Percentiles rank a stretch among this genome's conserved stretches.
Conservation (phyloP, 257 asterid species). For the Solanum pinnatisectum region DNA sequence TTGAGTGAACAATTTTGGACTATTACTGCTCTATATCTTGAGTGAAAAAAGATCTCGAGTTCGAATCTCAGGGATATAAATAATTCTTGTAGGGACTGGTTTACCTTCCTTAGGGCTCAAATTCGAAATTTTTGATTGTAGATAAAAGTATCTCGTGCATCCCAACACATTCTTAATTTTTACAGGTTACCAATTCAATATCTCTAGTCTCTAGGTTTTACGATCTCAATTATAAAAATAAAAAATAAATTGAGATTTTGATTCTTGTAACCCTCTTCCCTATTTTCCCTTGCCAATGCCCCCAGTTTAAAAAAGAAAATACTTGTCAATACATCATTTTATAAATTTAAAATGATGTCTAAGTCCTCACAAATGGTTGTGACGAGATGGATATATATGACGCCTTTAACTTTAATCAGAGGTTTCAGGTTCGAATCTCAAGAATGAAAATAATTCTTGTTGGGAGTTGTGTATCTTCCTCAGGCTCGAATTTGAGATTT, state of each 20-base stretch:
- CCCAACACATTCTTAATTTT: background rate
- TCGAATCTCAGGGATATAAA: background rate
- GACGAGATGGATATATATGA: no score
- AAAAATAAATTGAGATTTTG: no score
- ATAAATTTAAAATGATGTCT: background rate
- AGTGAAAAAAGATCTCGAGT: background rate
- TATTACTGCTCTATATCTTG: no score
- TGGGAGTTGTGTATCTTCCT: no score
- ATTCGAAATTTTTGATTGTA: background rate
- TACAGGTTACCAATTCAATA: background rate
- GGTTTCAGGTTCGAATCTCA: no score
- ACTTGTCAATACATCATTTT: background rate
- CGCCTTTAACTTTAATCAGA: no score
- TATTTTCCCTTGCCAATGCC: background rate
- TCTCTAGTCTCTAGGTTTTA: background rate
- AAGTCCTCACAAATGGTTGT: background rate
- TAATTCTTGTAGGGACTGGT: background rate
- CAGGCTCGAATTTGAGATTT: no score
- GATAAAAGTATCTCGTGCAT: background rate
- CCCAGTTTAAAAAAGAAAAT: background rate
- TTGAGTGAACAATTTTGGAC: no score
- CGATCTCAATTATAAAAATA: background rate
- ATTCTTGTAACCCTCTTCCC: background rate
- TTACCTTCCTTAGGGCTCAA: background rate
- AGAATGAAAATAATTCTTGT: no score